A percentile compares a stretch with the other conserved stretches of the same genome.
Evolutionary conservation across 768 basidiomycete species (phyloP).

Genomic region (Auricularia cornea): DNA sequence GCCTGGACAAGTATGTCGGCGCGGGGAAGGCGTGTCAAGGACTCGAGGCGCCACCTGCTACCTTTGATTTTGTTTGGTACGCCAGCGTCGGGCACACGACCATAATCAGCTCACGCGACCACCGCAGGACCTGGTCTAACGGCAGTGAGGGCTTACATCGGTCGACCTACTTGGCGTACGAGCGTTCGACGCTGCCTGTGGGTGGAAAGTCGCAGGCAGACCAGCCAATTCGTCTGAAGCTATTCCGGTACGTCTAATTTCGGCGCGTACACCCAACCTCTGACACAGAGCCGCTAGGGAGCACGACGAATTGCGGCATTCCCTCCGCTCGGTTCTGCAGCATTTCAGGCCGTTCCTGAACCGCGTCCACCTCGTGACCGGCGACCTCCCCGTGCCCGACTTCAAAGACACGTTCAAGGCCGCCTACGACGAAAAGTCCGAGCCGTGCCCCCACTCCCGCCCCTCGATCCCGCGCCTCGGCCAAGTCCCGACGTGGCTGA

Average conservation of each 20-base stretch:
- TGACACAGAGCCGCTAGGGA: background rate
- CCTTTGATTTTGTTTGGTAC: background rate
- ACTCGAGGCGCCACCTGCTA: background rate
- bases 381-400: background rate
- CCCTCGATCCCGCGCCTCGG: background rate
- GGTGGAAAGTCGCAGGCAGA: background rate
- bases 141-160: background rate
- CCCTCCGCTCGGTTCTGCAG: constrained; percentile 5
- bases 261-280: background rate
- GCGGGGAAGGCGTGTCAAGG: background rate
- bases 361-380: background rate
- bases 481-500: constrained; percentile 3
- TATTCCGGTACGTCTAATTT: background rate
- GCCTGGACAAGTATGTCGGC: background rate
- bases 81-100: background rate
- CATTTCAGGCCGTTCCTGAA: constrained; percentile 3
- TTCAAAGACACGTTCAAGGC: background rate
- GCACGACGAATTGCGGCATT: constrained; percentile 7
- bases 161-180: background rate
- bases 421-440: background rate
- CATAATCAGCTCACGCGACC: background rate
- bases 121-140: background rate
- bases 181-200: background rate
- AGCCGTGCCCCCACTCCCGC: background rate
- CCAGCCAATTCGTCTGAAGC: background rate